A percentile compares a stretch with the other conserved stretches of the same genome.
Conservation (phyloP, 768 basidiomycete species). For the Auriscalpium vulgare region DNA sequence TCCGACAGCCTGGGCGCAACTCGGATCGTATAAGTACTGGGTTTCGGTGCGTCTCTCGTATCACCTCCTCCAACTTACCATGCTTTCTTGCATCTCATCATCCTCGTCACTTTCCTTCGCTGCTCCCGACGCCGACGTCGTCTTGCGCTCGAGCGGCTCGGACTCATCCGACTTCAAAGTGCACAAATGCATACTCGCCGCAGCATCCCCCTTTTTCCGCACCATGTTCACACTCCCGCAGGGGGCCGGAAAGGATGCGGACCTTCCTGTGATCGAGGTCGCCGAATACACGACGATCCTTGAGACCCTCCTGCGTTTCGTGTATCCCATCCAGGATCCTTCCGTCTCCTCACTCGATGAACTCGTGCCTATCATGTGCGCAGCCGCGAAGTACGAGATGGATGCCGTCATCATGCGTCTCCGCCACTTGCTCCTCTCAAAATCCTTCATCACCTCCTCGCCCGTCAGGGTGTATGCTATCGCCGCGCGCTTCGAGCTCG, state of each 20-base stretch:
- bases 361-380: slow-evolving; percentile 40
- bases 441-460: slow-evolving; percentile 36
- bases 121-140: slow-evolving; percentile 42
- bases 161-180: slow-evolving; percentile 42
- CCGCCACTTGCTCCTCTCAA: slow-evolving; percentile 43
- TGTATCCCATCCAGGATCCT: slow-evolving; percentile 58
- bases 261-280: slow-evolving; percentile 43
- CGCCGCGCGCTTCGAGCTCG: slow-evolving; percentile 56
- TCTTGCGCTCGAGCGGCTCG: slow-evolving; percentile 37
- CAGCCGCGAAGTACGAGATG: slow-evolving; percentile 62
- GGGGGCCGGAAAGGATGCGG: slow-evolving; percentile 19
- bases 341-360: slow-evolving; percentile 43
- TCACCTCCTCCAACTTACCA: too few species aligned
- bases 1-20: not conserved
- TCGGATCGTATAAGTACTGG: too few species aligned
- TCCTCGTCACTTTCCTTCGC: slow-evolving; percentile 23
- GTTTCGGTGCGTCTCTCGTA: too few species aligned
- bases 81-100: too few species aligned
- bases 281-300: slow-evolving; percentile 41
- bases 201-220: slow-evolving; percentile 60
- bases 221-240: slow-evolving; percentile 67
- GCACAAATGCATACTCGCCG: slow-evolving; percentile 53
- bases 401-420: slow-evolving; percentile 35
- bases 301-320: slow-evolving; percentile 44
- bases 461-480: slow-evolving; percentile 66